Evolutionary conservation across 164 flowering plant species (phyloP), one percentile per base, ranked within the genome.

Genomic region (Aristolochia fimbriata): DNA sequence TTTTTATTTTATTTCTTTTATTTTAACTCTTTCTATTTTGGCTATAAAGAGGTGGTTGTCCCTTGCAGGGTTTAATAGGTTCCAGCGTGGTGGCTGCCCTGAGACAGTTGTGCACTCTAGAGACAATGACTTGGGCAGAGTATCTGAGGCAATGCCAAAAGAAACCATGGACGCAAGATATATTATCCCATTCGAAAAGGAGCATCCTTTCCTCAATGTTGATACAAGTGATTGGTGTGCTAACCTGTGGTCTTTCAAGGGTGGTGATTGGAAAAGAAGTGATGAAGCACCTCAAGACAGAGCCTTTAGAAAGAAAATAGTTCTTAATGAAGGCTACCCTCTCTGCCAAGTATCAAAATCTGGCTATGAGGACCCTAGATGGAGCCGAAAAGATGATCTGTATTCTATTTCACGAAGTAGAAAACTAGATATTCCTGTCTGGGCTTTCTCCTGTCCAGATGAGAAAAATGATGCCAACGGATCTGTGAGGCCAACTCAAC

Each of bases 191-290:
- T 45, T 65, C 23, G 83, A 78, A 47, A 78, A 67, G 65, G 93
- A 80, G 52, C 33, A 33, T 68, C 55, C 65, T 24, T 59, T 64
- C 70, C 61, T 67, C 45, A 58, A 13, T 66, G 67, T 60, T 64
- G 82, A 82, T 23, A 51, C 73, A 23, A 65, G 68, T 69, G 91
- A 79, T 51, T 80, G 83, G 84, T 85, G 81, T 74, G 75, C 86
- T 54, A 71, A 86, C 25, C 78, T 71, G 46, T 94, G 97, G 97
- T 73, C 93, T 37, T 91, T 93, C 79, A 88, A 78, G 68, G 96
- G 99, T 63, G 91, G 99, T 57, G 99, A 94, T 64, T 94, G 99
- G 99, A 88, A 71, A 75, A 86, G 93, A 69, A 81, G 69, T 61
- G 97, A 94, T 68, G 99, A 87, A 57, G 67, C 77, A 71, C 24